phyloP scores from a whole-genome alignment of 352 stramenopile genomes.

The Phytophthora palmivora region DNA sequence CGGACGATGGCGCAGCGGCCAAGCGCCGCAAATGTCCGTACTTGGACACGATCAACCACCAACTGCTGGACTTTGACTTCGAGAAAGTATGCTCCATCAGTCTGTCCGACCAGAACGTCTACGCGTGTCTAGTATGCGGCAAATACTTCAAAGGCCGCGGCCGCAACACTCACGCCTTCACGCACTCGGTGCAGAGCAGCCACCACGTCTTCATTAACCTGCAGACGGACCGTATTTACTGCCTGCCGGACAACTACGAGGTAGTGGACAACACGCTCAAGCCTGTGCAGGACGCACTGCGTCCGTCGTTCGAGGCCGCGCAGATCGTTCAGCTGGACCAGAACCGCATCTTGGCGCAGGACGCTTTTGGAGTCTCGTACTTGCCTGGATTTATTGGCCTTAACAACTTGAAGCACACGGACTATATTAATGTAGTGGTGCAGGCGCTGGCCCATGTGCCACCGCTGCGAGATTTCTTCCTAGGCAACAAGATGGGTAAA shows the following conservation, averaged over 20 bases:
- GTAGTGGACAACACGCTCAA: slow-evolving; percentile 96
- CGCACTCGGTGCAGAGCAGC: slow-evolving; percentile 95
- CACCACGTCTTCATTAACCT: slow-evolving; percentile 99
- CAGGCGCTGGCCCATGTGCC: slow-evolving; percentile 96
- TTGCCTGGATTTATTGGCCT: slow-evolving; percentile 97
- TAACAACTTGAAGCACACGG: slow-evolving; percentile 98
- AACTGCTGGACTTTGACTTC: slow-evolving; percentile 99
- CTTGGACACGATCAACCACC: slow-evolving; percentile 98
- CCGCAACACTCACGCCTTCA: slow-evolving; percentile 95
- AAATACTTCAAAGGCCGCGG: slow-evolving; percentile 98
- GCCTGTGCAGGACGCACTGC: slow-evolving; percentile 95
- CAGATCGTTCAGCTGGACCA: slow-evolving; percentile 92
- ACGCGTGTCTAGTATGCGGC: slow-evolving; percentile 98
- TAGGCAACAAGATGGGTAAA: slow-evolving; percentile 65
- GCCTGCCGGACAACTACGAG: slow-evolving; percentile 98
- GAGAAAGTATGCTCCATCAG: slow-evolving; percentile 98
- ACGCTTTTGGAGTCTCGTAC: slow-evolving; percentile 97
- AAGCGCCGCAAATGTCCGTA: slow-evolving; percentile 97
- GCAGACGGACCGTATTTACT: slow-evolving; percentile 95
- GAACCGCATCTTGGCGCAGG: slow-evolving; percentile 92
- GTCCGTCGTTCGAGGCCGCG: slow-evolving; percentile 88
- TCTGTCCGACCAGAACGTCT: slow-evolving; percentile 97
- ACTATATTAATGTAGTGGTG: slow-evolving; percentile 98
- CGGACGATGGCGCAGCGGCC: slow-evolving; percentile 9
- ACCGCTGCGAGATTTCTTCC: slow-evolving; percentile 97